Conservation (phyloP, 306 rosid species). For the Abrus precatorius region DNA sequence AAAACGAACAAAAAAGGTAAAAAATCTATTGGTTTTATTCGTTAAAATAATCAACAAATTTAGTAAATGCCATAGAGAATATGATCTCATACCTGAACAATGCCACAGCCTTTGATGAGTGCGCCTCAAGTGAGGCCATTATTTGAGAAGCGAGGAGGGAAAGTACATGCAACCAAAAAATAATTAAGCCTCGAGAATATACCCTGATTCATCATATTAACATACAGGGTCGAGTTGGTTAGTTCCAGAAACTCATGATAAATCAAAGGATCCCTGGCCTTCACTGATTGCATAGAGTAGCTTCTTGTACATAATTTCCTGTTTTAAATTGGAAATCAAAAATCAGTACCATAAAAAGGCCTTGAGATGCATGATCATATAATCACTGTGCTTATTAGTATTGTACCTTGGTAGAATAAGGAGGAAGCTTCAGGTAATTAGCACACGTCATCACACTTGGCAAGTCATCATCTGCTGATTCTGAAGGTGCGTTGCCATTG, state of each 20-base stretch:
- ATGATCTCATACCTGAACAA: slow-evolving; percentile 61
- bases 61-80: slow-evolving; percentile 5
- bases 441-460: slow-evolving; percentile 99
- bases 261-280: slow-evolving; percentile 99
- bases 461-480: slow-evolving; percentile 92
- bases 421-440: slow-evolving; percentile 98
- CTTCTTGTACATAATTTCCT: slow-evolving; percentile 97
- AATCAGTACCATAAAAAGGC: slow-evolving; percentile 40
- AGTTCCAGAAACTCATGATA: slow-evolving; percentile 83
- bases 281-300: slow-evolving; percentile 95
- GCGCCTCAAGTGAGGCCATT: slow-evolving; percentile 57
- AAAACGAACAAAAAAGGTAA: not conserved
- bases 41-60: slow-evolving; percentile 16
- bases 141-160: slow-evolving; percentile 56
- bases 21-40: not conserved
- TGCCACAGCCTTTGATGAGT: slow-evolving; percentile 50
- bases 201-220: slow-evolving; percentile 67
- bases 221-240: slow-evolving; percentile 60
- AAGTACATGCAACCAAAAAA: slow-evolving; percentile 63
- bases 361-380: slow-evolving; percentile 7
- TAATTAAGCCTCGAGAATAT: slow-evolving; percentile 55
- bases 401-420: slow-evolving; percentile 95
- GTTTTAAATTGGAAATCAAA: slow-evolving; percentile 42
- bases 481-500: slow-evolving; percentile 81
- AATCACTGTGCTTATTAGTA: not conserved